phyloP scores from a whole-genome alignment of 1,284 basidiomycete species.

The Ustilago loliicola region DNA sequence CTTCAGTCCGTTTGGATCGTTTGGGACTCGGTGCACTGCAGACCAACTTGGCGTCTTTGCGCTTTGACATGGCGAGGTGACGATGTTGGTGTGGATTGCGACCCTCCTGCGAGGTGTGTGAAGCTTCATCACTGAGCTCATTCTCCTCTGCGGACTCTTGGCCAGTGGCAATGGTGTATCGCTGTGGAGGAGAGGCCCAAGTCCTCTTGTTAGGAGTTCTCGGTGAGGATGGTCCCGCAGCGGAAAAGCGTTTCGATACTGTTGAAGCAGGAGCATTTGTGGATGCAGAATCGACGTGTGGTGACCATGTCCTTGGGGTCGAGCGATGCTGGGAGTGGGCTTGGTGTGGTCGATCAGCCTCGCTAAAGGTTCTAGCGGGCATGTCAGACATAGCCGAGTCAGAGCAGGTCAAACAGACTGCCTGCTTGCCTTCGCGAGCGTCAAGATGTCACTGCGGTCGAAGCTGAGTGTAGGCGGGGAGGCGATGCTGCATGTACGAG shows the following conservation, averaged over 20 bases:
- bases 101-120: background rate
- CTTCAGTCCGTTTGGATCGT: constrained; percentile 12
- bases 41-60: constrained; percentile 11
- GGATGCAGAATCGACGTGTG: background rate
- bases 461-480: background rate
- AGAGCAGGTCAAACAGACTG: background rate
- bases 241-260: constrained; percentile 12
- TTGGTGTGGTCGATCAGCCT: constrained; percentile 26
- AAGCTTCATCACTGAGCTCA: constrained; percentile 34
- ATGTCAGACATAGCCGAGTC: constrained; percentile 35
- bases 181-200: constrained; percentile 14
- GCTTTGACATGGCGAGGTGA: constrained; percentile 9
- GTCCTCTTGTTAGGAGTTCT: constrained; percentile 16
- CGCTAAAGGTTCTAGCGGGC: constrained; percentile 29
- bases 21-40: constrained; percentile 17
- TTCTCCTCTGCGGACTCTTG: constrained; percentile 36
- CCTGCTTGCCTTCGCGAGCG: background rate
- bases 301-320: constrained; percentile 1
- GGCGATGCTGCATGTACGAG: constrained; percentile 13
- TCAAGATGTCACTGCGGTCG: background rate
- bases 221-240: constrained; percentile 15
- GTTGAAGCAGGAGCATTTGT: background rate
- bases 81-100: constrained; percentile 7
- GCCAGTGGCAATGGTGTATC: background rate
- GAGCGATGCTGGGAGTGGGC: background rate